Base-by-base conservation (phyloP, 2,329 filamentous ascomycete species). In the Epicoccum sorghinum region DNA sequence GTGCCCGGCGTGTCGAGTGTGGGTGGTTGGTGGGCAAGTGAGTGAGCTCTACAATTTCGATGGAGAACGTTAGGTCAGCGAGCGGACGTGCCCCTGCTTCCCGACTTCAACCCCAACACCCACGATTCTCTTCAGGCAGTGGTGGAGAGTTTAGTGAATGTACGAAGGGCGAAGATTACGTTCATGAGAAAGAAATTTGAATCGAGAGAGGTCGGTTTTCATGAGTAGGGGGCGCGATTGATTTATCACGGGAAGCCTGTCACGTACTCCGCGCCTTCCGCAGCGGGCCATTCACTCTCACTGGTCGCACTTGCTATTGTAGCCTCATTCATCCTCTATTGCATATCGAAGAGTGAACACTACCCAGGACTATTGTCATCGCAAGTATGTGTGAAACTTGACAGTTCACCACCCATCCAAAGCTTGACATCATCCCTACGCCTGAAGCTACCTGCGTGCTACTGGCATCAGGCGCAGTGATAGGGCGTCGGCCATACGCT, bases 1-100 rank as follows among this genome's bases (percentile, higher is more conserved):
- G 65, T 65, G 61, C 64, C 65, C 63, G 66, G 59, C 59, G 67
- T 60, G 64, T 58, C 48, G 66, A 52, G 58, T 56, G 64, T 62
- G 59, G 64, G 62, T 62, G 60, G 64, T 68, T 52, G 63, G 47
- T 59, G 52, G 55, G 52, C 59, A 57, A 47, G 62, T 56, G 64
- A 56, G 52, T 55, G 52, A 60, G 57, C 55, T 66, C 57, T 29
- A 58, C 61, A 55, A 60, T 54, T 52, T 61, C 57, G 59, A 62
- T 51, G 58, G 45, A 48, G 58, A 41, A 62, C 59, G 32, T 57
- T 58, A 58, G 52, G 57, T 55, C 54, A 56, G 56, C 55, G 46
- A 46, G 39, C 51, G 43, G 49, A 50, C 57, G 52, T 58, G 52
- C 59, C 56, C 52, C 50, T 33, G 32, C 32, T 12, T 53, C 57